Conservation (phyloP, 1,139 yeast genomes). For the Hemisphaericaspora subhashii region DNA sequence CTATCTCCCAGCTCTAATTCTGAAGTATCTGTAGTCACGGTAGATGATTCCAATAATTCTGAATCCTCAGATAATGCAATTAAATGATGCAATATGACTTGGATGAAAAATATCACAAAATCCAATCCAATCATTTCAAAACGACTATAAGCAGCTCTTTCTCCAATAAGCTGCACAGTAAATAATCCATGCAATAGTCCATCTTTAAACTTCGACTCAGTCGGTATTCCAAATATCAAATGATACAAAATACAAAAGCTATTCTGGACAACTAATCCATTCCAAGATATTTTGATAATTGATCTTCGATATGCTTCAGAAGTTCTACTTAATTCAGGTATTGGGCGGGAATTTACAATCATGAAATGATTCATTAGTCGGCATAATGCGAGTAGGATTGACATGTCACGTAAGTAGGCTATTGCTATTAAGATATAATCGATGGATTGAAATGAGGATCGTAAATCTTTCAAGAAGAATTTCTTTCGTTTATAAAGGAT, state of each 20-base stretch:
- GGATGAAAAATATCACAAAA: slow-evolving; percentile 25
- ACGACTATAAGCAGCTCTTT: slow-evolving; percentile 28
- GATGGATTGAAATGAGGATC: slow-evolving; percentile 27
- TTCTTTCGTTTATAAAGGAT: slow-evolving; percentile 42
- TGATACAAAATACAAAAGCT: slow-evolving; percentile 27
- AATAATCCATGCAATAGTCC: slow-evolving; percentile 35
- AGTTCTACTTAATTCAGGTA: slow-evolving; percentile 14
- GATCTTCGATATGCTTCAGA: slow-evolving; percentile 30
- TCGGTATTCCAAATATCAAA: slow-evolving; percentile 29
- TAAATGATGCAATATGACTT: slow-evolving; percentile 33
- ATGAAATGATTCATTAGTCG: slow-evolving; percentile 32
- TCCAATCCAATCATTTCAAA: slow-evolving; percentile 32
- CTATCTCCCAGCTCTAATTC: slow-evolving; percentile 15
- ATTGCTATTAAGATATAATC: slow-evolving; percentile 33
- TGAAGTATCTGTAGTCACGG: neutral
- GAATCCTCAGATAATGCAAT: slow-evolving; percentile 35
- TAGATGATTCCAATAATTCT: slow-evolving; percentile 21
- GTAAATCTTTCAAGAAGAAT: slow-evolving; percentile 35
- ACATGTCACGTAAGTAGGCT: slow-evolving; percentile 38
- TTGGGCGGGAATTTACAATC: slow-evolving; percentile 29
- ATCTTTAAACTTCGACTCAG: slow-evolving; percentile 16
- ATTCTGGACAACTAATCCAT: slow-evolving; percentile 27
- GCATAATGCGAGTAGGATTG: slow-evolving; percentile 27
- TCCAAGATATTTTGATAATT: slow-evolving; percentile 28
- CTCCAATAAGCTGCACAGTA: slow-evolving; percentile 45